Conservation (phyloP, 495 filamentous ascomycete genomes). For the Penicillium manginii region DNA sequence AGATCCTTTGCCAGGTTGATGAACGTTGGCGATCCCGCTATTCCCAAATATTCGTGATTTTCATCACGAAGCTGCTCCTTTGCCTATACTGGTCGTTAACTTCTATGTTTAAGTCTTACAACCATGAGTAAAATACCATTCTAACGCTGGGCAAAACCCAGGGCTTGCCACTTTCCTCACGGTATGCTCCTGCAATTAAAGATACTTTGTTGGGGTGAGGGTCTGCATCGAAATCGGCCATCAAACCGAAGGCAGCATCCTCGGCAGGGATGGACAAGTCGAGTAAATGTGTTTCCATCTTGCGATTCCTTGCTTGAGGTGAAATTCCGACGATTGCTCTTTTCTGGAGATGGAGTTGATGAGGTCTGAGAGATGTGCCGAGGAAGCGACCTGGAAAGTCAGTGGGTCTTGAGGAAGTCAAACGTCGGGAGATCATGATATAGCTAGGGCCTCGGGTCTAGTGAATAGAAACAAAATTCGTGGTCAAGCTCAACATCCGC, state of each 20-base stretch:
- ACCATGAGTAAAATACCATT: conserved; percentile 5
- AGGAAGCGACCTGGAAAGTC: too few species aligned
- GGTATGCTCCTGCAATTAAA: conserved; percentile 26
- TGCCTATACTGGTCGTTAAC: background rate
- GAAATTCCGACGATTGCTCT: background rate
- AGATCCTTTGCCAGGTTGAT: background rate
- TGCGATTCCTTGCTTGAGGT: background rate
- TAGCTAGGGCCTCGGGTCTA: too few species aligned
- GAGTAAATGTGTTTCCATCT: background rate
- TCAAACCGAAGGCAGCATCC: background rate
- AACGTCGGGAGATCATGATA: too few species aligned
- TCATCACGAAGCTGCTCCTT: conserved; percentile 1
- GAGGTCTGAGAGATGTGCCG: too few species aligned
- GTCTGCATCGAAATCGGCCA: background rate
- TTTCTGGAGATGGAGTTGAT: too few species aligned
- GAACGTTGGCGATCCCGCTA: background rate
- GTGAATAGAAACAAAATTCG: too few species aligned
- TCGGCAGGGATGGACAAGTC: background rate
- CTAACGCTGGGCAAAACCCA: conserved; percentile 38
- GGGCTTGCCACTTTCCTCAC: conserved; percentile 35
- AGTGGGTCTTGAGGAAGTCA: too few species aligned
- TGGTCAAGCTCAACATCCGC: too few species aligned
- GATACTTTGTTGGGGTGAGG: background rate
- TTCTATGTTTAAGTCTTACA: background rate
- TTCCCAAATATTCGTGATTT: conserved; percentile 10